Conservation (phyloP, 2,329 filamentous ascomycete species). For the Lithohypha guttulata region DNA sequence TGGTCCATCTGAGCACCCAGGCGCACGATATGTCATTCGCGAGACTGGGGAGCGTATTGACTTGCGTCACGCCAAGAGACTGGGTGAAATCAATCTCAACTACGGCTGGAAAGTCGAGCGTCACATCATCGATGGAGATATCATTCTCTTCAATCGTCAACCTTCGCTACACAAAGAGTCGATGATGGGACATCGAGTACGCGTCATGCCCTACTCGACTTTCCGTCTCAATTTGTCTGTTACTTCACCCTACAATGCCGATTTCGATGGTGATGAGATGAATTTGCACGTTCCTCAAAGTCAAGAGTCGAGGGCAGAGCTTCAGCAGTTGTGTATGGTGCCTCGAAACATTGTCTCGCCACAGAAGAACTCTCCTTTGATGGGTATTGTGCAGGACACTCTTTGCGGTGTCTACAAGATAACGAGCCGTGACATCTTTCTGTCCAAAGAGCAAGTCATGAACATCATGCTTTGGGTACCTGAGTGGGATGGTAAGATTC, state of each 20-base stretch:
- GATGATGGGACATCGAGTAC: constrained; percentile 98
- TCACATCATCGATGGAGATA: constrained; percentile 90
- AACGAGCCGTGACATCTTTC: constrained; percentile 80
- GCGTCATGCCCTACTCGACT: constrained; percentile 97
- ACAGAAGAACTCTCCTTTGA: constrained; percentile 89
- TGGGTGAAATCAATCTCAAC: constrained; percentile 73
- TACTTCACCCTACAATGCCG: constrained; percentile 96
- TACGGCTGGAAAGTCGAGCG: constrained; percentile 99
- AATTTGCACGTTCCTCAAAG: constrained; percentile 98
- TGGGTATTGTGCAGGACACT: constrained; percentile 99
- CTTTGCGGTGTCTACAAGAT: constrained; percentile 96
- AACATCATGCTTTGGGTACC: constrained; percentile 96
- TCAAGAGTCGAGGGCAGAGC: constrained; percentile 90
- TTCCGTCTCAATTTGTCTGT: constrained; percentile 96
- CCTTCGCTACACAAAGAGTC: constrained; percentile 98
- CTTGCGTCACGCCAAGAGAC: constrained; percentile 81
- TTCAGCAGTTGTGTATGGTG: constrained; percentile 93
- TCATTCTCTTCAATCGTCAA: constrained; percentile 99
- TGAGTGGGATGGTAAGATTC: constrained; percentile 91
- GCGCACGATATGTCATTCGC: constrained; percentile 91
- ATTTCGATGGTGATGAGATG: constrained; percentile 99
- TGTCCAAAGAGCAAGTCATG: constrained; percentile 87
- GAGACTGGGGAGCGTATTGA: constrained; percentile 91
- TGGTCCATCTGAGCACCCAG: constrained; percentile 87
- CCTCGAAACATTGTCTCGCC: constrained; percentile 97